phyloP scores from a whole-genome alignment of 352 stramenopile species.

The Nothophytophthora sp. region DNA sequence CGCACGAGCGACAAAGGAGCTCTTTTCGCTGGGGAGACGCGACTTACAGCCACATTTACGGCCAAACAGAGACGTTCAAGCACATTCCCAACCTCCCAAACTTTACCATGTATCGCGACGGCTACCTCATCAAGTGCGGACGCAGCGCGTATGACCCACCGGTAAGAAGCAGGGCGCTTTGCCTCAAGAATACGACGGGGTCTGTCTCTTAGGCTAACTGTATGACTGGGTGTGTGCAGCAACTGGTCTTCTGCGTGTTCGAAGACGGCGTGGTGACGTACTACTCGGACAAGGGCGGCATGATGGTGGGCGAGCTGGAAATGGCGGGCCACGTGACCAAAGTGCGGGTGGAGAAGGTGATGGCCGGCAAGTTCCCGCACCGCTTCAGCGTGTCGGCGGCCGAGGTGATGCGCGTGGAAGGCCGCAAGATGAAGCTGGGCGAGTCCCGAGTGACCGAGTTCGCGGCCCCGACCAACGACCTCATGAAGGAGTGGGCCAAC shows the following conservation, averaged over 20 bases:
- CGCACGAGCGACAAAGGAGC: neutral
- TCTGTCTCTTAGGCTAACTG: too few species aligned
- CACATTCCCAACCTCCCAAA: neutral
- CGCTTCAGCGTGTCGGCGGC: constrained; percentile 71
- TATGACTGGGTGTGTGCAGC: constrained; percentile 18
- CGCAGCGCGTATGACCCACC: constrained; percentile 48
- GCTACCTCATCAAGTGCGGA: constrained; percentile 73
- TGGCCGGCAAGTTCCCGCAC: constrained; percentile 68
- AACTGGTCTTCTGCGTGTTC: constrained; percentile 78
- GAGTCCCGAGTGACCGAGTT: constrained; percentile 69
- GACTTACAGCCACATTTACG: neutral
- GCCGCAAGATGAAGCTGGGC: constrained; percentile 75
- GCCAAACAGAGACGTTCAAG: neutral
- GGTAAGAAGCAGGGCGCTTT: constrained; percentile 17
- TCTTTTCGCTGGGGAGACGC: neutral
- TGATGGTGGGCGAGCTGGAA: constrained; percentile 59
- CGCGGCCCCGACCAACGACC: constrained; percentile 61
- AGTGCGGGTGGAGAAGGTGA: constrained; percentile 68
- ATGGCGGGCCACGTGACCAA: constrained; percentile 77
- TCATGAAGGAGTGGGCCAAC: constrained; percentile 90
- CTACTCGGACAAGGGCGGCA: constrained; percentile 74
- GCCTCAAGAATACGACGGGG: neutral
- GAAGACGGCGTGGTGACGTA: constrained; percentile 72
- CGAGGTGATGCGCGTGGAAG: constrained; percentile 74
- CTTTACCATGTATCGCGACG: constrained; percentile 72